Evolutionary conservation across 768 basidiomycete species (phyloP).

Genomic region (Tricholoma flavovirens): DNA sequence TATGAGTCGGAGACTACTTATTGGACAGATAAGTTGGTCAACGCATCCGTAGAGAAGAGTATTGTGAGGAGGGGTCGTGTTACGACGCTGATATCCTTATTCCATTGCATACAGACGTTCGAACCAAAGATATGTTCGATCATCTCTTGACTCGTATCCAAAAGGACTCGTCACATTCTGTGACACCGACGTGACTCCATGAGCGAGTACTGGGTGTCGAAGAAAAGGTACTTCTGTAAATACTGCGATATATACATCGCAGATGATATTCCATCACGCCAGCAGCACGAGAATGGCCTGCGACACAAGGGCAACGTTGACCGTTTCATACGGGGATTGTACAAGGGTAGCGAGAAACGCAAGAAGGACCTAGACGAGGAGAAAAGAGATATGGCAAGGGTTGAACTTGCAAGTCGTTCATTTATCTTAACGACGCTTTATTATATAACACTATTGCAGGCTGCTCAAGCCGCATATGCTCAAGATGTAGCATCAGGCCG

Average conservation of each 20-base stretch:
- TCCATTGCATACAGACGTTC: too few species aligned
- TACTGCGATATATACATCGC: conserved; percentile 97
- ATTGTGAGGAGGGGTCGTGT: too few species aligned
- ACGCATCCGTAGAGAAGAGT: too few species aligned
- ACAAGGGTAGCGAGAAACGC: conserved; percentile 87
- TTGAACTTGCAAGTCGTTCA: conserved; percentile 43
- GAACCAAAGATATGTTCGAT: too few species aligned
- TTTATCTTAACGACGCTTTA: neutral
- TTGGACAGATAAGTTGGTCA: too few species aligned
- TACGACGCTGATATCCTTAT: too few species aligned
- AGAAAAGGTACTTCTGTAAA: conserved; percentile 92
- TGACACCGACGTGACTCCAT: conserved; percentile 30
- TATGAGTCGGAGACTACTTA: too few species aligned
- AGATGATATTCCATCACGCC: conserved; percentile 89
- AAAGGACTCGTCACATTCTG: neutral
- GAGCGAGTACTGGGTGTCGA: conserved; percentile 92
- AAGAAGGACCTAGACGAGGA: conserved; percentile 85
- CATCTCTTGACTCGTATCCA: too few species aligned
- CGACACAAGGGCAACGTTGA: conserved; percentile 94
- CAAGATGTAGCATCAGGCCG: conserved; percentile 69
- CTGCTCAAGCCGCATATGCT: conserved; percentile 75
- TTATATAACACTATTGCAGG: conserved; percentile 34
- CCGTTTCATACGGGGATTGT: conserved; percentile 84
- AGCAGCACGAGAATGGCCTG: conserved; percentile 89
- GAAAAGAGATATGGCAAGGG: conserved; percentile 76